A percentile compares a stretch with the other conserved stretches of the same genome.
phyloP scores from a whole-genome alignment of 805 yeast species.

The Metschnikowia similis region DNA sequence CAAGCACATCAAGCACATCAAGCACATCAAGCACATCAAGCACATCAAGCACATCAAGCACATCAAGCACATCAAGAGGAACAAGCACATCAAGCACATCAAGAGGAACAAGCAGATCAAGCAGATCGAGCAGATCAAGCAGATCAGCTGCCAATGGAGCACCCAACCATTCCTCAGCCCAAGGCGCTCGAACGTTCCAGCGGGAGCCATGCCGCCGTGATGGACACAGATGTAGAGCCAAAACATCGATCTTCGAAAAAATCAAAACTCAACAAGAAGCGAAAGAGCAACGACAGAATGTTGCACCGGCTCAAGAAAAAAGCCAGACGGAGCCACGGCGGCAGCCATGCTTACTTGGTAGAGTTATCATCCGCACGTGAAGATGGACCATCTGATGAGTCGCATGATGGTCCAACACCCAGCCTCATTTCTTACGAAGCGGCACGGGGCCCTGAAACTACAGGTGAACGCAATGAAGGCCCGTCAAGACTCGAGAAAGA shows the following conservation, averaged over 20 bases:
- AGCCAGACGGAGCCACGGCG: neutral
- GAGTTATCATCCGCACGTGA: neutral
- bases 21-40: no score
- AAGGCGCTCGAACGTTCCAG: neutral
- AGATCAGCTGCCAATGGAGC: neutral
- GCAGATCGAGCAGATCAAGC: no score
- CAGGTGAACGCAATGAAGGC: neutral
- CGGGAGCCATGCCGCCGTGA: neutral
- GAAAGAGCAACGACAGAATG: neutral
- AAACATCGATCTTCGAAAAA: neutral
- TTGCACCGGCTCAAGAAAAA: neutral
- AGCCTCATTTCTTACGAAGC: neutral
- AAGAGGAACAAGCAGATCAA: no score
- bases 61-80: no score
- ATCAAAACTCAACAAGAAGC: conserved; percentile 7
- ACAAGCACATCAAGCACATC: no score
- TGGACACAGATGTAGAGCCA: neutral
- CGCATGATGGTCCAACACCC: neutral
- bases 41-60: no score
- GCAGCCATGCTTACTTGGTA: neutral
- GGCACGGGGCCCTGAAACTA: neutral
- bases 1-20: no score
- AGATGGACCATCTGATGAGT: neutral
- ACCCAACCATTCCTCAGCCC: neutral
- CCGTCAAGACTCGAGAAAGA: neutral